Percentiles rank a stretch among this genome's conserved stretches.
Conservation (phyloP, 2,329 filamentous ascomycete genomes). For the Alternaria metachromatica region DNA sequence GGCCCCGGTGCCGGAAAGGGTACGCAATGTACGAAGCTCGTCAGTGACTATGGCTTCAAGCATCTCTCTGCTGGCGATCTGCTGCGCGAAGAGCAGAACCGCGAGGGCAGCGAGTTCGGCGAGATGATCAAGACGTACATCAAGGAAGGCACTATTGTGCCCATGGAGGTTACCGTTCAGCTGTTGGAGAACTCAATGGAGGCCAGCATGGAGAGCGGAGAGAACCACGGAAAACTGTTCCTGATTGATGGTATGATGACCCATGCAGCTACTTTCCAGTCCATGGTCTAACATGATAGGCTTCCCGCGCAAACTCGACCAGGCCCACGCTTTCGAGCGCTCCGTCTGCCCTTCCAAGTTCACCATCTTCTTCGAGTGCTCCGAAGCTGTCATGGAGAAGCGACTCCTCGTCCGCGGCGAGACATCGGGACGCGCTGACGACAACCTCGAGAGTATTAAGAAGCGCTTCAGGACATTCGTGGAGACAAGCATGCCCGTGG, state of each 20-base stretch:
- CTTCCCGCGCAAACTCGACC: slow-evolving; percentile 97
- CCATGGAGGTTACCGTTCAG: slow-evolving; percentile 97
- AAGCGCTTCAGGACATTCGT: slow-evolving; percentile 95
- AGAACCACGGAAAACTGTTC: slow-evolving; percentile 72
- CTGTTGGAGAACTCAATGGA: slow-evolving; percentile 94
- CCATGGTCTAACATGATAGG: slow-evolving; percentile 52
- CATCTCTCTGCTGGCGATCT: slow-evolving; percentile 95
- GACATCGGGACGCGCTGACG: slow-evolving; percentile 89
- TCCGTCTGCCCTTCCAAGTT: slow-evolving; percentile 82
- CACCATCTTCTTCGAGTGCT: slow-evolving; percentile 93
- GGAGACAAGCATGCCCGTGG: slow-evolving; percentile 97
- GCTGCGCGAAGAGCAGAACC: slow-evolving; percentile 89
- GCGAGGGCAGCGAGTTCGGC: slow-evolving; percentile 85
- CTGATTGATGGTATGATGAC: slow-evolving; percentile 64
- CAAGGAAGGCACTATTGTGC: slow-evolving; percentile 92
- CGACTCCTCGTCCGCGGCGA: slow-evolving; percentile 87
- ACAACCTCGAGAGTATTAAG: slow-evolving; percentile 93
- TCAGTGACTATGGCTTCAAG: slow-evolving; percentile 85
- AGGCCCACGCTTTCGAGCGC: slow-evolving; percentile 92
- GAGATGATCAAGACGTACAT: slow-evolving; percentile 93
- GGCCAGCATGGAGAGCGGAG: slow-evolving; percentile 62
- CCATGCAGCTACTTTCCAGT: neutral
- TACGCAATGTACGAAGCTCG: slow-evolving; percentile 90
- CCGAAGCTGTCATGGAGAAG: slow-evolving; percentile 85
- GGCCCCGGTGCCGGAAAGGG: slow-evolving; percentile 96